These are phyloP conservation scores for Saururus chinensis DNA, from an alignment of 164 flowering plant species.

Conservation along the genomic window DNA sequence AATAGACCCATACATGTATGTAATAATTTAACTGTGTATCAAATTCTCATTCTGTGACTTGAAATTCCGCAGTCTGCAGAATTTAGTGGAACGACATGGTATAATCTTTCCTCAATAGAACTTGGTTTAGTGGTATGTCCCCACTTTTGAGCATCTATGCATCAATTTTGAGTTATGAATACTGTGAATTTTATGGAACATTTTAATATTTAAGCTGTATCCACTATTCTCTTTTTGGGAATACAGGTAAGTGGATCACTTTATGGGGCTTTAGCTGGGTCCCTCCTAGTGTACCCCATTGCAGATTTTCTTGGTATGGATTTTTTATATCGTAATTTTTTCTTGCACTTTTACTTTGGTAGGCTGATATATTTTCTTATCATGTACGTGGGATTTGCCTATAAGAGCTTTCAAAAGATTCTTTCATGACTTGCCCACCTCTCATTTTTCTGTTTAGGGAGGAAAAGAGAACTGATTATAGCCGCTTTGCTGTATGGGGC, in stretches of 20 bases:
- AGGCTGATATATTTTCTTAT: no score
- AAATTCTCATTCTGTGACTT: not conserved
- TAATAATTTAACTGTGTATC: not conserved
- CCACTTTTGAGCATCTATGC: not conserved
- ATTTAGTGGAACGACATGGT: conserved; percentile 94
- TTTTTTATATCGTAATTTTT: not conserved
- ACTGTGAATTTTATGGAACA: no score
- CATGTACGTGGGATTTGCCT: no score
- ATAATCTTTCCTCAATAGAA: conserved; percentile 70
- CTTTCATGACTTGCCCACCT: not conserved
- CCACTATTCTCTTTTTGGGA: not conserved
- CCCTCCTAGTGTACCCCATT: conserved; percentile 64
- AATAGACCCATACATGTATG: not conserved
- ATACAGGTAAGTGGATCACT: conserved; percentile 89
- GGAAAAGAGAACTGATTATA: conserved; percentile 69
- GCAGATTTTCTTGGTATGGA: conserved; percentile 87
- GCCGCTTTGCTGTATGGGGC: conserved; percentile 54
- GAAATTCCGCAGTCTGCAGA: conserved; percentile 52
- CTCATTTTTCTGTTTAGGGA: conserved; percentile 31
- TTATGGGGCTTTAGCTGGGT: conserved; percentile 94
- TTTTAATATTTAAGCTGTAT: not conserved
- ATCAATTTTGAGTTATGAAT: not conserved
- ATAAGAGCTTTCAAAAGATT: not conserved
- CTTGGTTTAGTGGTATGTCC: conserved; percentile 87
- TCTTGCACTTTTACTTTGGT: not conserved